These are phyloP conservation scores for Kondoa malvinella DNA, from an alignment of 768 basidiomycete genomes.

Conservation along the genomic window DNA sequence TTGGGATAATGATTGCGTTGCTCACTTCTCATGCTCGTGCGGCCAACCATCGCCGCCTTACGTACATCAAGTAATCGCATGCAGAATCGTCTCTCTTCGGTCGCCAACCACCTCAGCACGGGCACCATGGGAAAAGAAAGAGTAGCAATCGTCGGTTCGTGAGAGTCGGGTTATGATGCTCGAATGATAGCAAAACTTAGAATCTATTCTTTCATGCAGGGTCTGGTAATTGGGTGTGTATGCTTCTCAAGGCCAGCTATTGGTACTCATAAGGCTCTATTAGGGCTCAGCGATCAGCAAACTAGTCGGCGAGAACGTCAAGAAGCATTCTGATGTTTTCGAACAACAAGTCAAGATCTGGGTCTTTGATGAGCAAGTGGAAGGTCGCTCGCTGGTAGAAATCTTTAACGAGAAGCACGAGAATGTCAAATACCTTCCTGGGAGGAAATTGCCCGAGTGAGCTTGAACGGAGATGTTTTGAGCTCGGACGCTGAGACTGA, in stretches of 20 bases:
- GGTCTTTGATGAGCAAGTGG: constrained; percentile 37
- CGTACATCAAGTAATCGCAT: no score
- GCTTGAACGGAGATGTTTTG: constrained; percentile 20
- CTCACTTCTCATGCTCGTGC: no score
- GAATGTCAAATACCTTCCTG: constrained; percentile 36
- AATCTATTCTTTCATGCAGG: background rate
- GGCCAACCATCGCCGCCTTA: no score
- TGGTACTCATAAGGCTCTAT: constrained; percentile 30
- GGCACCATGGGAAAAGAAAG: constrained; percentile 18
- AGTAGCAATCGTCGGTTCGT: constrained; percentile 25
- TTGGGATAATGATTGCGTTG: no score
- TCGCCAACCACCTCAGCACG: background rate
- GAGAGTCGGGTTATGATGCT: no score
- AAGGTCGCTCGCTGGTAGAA: constrained; percentile 31
- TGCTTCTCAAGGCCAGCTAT: constrained; percentile 1
- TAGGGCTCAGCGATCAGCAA: constrained; percentile 17
- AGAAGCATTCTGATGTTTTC: constrained; percentile 31
- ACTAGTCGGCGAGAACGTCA: constrained; percentile 31
- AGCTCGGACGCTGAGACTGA: constrained; percentile 17
- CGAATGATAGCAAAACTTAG: background rate
- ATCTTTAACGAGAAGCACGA: constrained; percentile 37
- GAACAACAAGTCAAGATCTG: constrained; percentile 36
- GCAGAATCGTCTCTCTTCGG: background rate
- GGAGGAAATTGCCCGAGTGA: constrained; percentile 30
- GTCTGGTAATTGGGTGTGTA: constrained; percentile 6